phyloP scores from a whole-genome alignment of 345 rosid species.

The Dipteronia dyeriana region DNA sequence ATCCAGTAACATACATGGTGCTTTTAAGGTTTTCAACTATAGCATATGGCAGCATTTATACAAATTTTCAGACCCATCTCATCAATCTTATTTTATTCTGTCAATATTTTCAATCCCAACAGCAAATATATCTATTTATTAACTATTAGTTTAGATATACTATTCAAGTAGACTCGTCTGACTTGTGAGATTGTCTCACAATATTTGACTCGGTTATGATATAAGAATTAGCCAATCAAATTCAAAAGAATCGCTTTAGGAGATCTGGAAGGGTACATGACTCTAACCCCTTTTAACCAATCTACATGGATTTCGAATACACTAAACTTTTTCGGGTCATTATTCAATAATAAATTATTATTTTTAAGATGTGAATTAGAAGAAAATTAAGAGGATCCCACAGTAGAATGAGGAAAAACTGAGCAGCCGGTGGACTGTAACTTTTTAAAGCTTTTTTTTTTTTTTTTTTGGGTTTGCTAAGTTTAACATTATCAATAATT shows the following conservation, averaged over 20 bases:
- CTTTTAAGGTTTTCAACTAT: constrained; percentile 33
- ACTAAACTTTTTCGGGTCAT: too few species aligned
- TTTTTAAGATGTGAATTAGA: background rate
- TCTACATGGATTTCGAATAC: background rate
- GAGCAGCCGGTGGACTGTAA: constrained; percentile 28
- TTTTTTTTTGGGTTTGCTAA: constrained; percentile 5
- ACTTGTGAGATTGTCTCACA: too few species aligned
- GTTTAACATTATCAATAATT: background rate
- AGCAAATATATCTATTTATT: background rate
- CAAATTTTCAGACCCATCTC: constrained; percentile 5
- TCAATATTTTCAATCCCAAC: background rate
- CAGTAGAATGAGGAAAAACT: background rate
- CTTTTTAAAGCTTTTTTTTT: constrained; percentile 18
- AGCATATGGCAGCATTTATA: constrained; percentile 5
- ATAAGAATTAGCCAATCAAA: background rate
- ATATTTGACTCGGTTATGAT: too few species aligned
- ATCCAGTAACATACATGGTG: background rate
- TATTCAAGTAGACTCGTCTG: too few species aligned
- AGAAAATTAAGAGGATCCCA: constrained; percentile 1
- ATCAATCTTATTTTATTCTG: constrained; percentile 11
- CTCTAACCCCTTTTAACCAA: too few species aligned
- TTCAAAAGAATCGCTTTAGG: too few species aligned
- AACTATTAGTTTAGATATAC: background rate
- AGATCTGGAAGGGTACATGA: too few species aligned
- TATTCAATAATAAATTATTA: too few species aligned